Evolutionary conservation across 2,329 filamentous ascomycete species (phyloP), one percentile per base, ranked within the genome.

Genomic region (Stemphylium beticola): DNA sequence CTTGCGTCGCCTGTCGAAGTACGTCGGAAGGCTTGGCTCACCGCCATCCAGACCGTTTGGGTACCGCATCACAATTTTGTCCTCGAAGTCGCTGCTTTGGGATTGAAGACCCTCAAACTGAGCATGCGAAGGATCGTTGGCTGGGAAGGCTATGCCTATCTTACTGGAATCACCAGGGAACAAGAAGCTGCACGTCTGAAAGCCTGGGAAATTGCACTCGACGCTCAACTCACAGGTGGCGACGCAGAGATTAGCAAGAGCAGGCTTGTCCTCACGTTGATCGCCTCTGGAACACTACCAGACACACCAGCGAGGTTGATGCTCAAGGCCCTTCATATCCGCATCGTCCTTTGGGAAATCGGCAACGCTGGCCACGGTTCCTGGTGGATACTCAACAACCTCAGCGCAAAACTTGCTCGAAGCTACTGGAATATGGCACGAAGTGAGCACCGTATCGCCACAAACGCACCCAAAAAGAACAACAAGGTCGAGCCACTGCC

Each of bases 161-260:
- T 96, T 34, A 93, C 90, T 2, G 91, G 92, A 0, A 85, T 90
- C 42, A 93, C 89, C 1, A 87, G 89, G 62, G 92, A 96, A 53
- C 88, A 96, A 73, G 93, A 97, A 74, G 85, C 84, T 46, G 93
- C 91, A 6, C 86, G 93, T 24, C 84, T 96, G 67, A 95, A 96
- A 77, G 91, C 92, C 0, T 98, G 93, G 93, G 85, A 89, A 31
- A 96, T 96, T 67, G 93, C 93, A 12, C 84, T 97, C 49, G 93
- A 98, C 74, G 92, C 93, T 22, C 93, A 97, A 74, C 83, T 98
- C 17, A 91, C 91, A 9, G 93, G 93, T 37, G 93, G 93, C 12
- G 93, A 97, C 74, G 85, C 88, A 8, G 91, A 96, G 73, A 90
- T 97, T 64, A 96, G 89, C 80, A 92, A 90, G 75, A 92, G 91